phyloP scores from a whole-genome alignment of 2,329 filamentous ascomycete genomes.

The Pestalotiopsis sp. region DNA sequence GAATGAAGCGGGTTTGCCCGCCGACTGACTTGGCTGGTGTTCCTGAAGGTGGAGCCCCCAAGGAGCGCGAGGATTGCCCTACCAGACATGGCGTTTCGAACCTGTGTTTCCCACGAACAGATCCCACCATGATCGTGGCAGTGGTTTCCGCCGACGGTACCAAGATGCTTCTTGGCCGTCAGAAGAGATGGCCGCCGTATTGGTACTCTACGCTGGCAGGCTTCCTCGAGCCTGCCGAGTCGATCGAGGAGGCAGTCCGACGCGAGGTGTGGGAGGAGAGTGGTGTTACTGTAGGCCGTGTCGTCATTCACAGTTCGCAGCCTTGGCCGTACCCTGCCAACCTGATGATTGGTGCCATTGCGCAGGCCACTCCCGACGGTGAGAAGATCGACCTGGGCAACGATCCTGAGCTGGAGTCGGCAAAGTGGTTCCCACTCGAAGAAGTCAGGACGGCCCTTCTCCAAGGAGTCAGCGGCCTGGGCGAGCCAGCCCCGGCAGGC shows the following conservation, averaged over 20 bases:
- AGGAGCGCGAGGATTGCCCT: slow-evolving; percentile 70
- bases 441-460: slow-evolving; percentile 77
- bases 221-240: slow-evolving; percentile 85
- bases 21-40: slow-evolving; percentile 63
- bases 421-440: slow-evolving; percentile 83
- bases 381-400: slow-evolving; percentile 83
- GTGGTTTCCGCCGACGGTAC: slow-evolving; percentile 81
- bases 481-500: slow-evolving; percentile 62
- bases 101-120: slow-evolving; percentile 87
- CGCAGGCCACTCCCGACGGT: slow-evolving; percentile 76
- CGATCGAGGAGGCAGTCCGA: slow-evolving; percentile 80
- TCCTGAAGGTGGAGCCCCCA: slow-evolving; percentile 39
- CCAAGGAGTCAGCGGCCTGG: slow-evolving; percentile 68
- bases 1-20: slow-evolving; percentile 80
- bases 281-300: slow-evolving; percentile 74
- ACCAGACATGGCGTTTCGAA: slow-evolving; percentile 88
- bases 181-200: slow-evolving; percentile 78
- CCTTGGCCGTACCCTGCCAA: slow-evolving; percentile 87
- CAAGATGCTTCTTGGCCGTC: slow-evolving; percentile 80
- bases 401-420: slow-evolving; percentile 88
- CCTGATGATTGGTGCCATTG: slow-evolving; percentile 86
- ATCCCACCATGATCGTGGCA: slow-evolving; percentile 94
- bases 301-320: slow-evolving; percentile 82
- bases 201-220: slow-evolving; percentile 91
- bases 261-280: slow-evolving; percentile 87